Evolutionary conservation across 2,329 filamentous ascomycete species (phyloP).

Genomic region (Diaporthe humulicola): DNA sequence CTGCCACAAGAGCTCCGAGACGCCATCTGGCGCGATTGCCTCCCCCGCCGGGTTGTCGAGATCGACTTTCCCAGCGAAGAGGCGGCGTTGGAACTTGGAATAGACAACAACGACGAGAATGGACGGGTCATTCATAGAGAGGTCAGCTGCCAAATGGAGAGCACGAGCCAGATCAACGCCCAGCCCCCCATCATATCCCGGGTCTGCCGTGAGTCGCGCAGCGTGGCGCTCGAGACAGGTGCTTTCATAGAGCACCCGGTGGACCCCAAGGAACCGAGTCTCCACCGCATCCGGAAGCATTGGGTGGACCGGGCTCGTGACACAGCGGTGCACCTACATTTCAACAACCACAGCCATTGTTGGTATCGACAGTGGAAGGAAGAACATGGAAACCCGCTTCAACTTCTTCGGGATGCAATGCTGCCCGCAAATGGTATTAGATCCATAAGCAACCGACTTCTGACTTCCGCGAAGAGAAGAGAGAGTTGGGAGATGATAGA

Average conservation of each 20-base stretch:
- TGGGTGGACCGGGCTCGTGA: slow-evolving; percentile 4
- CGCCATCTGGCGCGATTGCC: slow-evolving; percentile 20
- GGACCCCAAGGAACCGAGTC: not conserved
- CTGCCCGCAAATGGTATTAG: not conserved
- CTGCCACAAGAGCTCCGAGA: slow-evolving; percentile 12
- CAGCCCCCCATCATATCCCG: slow-evolving; percentile 2
- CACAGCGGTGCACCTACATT: not conserved
- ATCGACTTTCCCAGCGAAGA: not conserved
- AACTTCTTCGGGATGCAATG: not conserved
- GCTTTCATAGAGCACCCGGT: not conserved
- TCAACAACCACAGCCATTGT: not conserved
- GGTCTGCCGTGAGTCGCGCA: slow-evolving; percentile 26
- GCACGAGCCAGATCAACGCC: not conserved
- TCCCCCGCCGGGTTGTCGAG: slow-evolving; percentile 2
- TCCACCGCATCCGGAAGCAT: not conserved
- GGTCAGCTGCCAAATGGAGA: not conserved
- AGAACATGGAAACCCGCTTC: not conserved
- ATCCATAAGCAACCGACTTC: not conserved
- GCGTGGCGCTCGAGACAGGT: not conserved
- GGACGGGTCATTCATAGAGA: too few species aligned
- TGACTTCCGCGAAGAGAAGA: not conserved
- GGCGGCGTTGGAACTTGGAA: not conserved
- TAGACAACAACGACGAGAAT: too few species aligned
- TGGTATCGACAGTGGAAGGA: not conserved
- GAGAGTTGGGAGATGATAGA: not conserved